These are phyloP conservation scores for Kuraishia molischiana DNA, from an alignment of 805 yeast species.

Conservation along the genomic window DNA sequence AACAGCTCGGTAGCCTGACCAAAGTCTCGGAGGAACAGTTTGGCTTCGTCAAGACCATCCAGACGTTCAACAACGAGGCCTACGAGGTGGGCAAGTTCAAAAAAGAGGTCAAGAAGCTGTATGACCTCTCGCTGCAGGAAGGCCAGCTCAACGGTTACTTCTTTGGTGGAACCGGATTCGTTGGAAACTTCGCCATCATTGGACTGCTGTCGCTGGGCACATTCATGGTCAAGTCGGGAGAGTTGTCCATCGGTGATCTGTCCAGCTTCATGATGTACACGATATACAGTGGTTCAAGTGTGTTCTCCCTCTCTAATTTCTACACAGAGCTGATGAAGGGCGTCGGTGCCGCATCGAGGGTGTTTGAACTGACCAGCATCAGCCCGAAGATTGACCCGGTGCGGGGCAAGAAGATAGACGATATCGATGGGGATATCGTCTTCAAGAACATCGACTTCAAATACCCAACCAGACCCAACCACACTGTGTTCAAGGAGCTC, in stretches of 20 bases:
- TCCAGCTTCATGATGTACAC: constrained; percentile 95
- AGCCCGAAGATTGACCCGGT: constrained; percentile 63
- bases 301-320: constrained; percentile 83
- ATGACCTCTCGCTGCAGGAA: constrained; percentile 63
- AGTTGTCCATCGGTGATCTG: constrained; percentile 76
- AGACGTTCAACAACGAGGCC: constrained; percentile 80
- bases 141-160: constrained; percentile 71
- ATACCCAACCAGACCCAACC: constrained; percentile 79
- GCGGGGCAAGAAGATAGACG: constrained; percentile 38
- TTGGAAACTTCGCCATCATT: constrained; percentile 76
- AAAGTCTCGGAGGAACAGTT: constrained; percentile 90
- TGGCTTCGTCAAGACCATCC: constrained; percentile 78
- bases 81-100: constrained; percentile 71
- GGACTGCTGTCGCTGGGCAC: constrained; percentile 76
- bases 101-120: constrained; percentile 55
- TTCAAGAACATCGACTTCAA: constrained; percentile 59
- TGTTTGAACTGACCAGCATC: constrained; percentile 79
- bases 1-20: constrained; percentile 75
- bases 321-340: constrained; percentile 96
- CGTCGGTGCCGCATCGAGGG: constrained; percentile 87
- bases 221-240: constrained; percentile 67
- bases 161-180: constrained; percentile 70
- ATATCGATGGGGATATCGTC: constrained; percentile 42
- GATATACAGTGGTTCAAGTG: constrained; percentile 86
- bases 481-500: constrained; percentile 51